These are phyloP conservation scores for Davidsoniella neocaledoniae DNA, from an alignment of 2,329 filamentous ascomycete genomes.

Conservation along the genomic window DNA sequence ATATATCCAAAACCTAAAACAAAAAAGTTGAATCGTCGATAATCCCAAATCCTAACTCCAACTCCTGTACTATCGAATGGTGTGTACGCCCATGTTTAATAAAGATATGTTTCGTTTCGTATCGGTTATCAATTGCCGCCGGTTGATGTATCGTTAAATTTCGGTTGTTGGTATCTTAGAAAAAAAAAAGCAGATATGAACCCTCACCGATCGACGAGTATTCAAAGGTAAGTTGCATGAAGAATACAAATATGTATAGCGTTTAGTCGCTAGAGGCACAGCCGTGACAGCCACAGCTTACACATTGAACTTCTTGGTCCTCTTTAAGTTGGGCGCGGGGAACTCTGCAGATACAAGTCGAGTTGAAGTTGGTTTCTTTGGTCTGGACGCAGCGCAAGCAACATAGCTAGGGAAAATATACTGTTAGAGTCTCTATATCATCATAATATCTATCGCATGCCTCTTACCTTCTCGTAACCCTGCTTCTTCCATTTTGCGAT, in stretches of 20 bases:
- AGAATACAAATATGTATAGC: too few species aligned
- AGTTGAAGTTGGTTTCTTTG: constrained; percentile 99
- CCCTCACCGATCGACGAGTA: too few species aligned
- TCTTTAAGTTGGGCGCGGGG: constrained; percentile 81
- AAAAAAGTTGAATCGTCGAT: neutral
- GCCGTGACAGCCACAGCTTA: constrained; percentile 84
- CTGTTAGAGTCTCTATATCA: constrained; percentile 16
- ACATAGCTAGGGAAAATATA: constrained; percentile 47
- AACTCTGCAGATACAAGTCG: constrained; percentile 92
- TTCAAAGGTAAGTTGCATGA: too few species aligned
- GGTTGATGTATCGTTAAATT: neutral
- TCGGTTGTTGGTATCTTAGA: constrained; percentile 3
- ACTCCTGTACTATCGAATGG: neutral
- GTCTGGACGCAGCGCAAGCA: constrained; percentile 94
- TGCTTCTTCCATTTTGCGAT: constrained; percentile 99
- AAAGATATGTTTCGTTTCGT: neutral
- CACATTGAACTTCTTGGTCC: constrained; percentile 77
- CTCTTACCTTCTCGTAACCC: constrained; percentile 80
- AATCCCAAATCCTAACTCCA: constrained; percentile 4
- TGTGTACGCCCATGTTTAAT: neutral
- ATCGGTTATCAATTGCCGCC: neutral
- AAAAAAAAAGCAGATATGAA: neutral
- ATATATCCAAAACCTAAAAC: neutral
- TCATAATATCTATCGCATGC: neutral
- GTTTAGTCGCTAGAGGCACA: constrained; percentile 68